These are phyloP conservation scores for Medicago arabica DNA, from an alignment of 306 rosid genomes.

Conservation along the genomic window DNA sequence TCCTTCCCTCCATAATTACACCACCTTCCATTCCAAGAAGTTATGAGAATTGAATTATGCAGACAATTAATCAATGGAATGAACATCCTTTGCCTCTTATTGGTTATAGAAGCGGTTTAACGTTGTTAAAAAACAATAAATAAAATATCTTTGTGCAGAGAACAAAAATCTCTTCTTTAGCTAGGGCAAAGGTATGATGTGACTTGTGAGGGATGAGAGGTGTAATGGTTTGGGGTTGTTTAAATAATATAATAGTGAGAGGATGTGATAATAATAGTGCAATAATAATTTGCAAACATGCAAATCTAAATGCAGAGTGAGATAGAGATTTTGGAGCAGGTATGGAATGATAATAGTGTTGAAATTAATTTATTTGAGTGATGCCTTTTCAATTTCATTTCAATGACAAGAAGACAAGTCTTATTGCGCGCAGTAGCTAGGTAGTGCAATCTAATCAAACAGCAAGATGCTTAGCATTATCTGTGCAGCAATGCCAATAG, in stretches of 20 bases:
- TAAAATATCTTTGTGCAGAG: not conserved
- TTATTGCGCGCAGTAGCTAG: not conserved
- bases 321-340: not conserved
- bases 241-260: not conserved
- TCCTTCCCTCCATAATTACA: not conserved
- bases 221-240: not conserved
- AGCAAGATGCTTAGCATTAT: constrained; percentile 52
- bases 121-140: not conserved
- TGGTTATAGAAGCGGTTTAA: too few species aligned
- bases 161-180: not conserved
- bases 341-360: not conserved
- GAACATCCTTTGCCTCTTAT: too few species aligned
- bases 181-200: not conserved
- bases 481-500: not conserved
- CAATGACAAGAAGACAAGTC: not conserved
- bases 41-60: not conserved
- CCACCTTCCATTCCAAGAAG: not conserved
- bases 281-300: not conserved
- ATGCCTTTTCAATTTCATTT: not conserved
- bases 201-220: not conserved
- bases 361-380: not conserved
- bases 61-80: not conserved
- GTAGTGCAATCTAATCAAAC: constrained; percentile 53
- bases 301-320: not conserved
- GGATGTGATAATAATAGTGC: too few species aligned